Evolutionary conservation across 2,329 filamentous ascomycete species (phyloP).

Genomic region (Fusarium succisae): DNA sequence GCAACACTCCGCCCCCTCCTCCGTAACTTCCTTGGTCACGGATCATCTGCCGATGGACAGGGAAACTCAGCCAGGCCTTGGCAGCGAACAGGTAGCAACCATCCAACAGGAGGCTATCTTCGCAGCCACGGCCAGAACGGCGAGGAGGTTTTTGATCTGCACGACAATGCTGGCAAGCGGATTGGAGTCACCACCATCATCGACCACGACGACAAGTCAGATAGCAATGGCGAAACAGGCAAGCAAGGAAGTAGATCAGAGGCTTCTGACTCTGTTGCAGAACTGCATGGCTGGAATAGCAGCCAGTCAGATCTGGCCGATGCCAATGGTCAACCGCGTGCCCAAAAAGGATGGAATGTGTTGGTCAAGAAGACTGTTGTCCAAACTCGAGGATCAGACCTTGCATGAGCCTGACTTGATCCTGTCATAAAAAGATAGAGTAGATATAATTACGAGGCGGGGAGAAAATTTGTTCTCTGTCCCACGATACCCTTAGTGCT

Average conservation of each 20-base stretch:
- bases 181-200: constrained; percentile 39
- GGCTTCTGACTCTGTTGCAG: constrained; percentile 4
- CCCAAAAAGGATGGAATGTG: constrained; percentile 36
- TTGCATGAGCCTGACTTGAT: neutral
- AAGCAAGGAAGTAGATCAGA: constrained; percentile 19
- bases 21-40: constrained; percentile 7
- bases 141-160: constrained; percentile 12
- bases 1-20: constrained; percentile 48
- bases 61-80: constrained; percentile 34
- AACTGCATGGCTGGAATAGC: constrained; percentile 34
- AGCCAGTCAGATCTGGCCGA: constrained; percentile 35
- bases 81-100: constrained; percentile 30
- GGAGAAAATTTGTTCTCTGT: neutral
- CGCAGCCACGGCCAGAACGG: constrained; percentile 27
- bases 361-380: constrained; percentile 39
- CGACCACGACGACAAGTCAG: constrained; percentile 20
- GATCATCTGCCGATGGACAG: constrained; percentile 8
- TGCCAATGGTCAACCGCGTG: neutral
- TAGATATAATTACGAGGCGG: neutral
- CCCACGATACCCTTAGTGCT: neutral
- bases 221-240: neutral
- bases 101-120: constrained; percentile 29
- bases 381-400: constrained; percentile 27
- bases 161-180: constrained; percentile 13
- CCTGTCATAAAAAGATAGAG: neutral